Evolutionary conservation across 2,329 filamentous ascomycete species (phyloP).

Genomic region (Diaporthe australafricana): DNA sequence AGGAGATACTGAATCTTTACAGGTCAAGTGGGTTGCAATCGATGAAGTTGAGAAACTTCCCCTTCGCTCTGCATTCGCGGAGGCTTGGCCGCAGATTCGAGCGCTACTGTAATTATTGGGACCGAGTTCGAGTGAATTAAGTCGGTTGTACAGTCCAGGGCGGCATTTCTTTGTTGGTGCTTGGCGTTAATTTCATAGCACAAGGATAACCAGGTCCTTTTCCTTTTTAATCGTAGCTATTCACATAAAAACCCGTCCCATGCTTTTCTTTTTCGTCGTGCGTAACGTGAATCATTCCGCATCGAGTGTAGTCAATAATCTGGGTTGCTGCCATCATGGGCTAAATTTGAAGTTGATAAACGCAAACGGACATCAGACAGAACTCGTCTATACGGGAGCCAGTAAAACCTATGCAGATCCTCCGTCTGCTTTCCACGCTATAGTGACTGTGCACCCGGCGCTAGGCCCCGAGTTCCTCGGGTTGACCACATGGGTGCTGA

Average conservation of each 20-base stretch:
- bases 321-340: background rate
- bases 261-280: no score
- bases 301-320: background rate
- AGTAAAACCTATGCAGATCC: conserved; percentile 7
- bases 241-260: no score
- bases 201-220: no score
- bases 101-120: background rate
- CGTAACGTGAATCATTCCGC: no score
- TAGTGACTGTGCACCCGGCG: background rate
- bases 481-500: background rate
- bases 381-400: background rate
- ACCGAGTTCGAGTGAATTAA: background rate
- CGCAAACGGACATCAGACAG: conserved; percentile 1
- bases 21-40: conserved; percentile 8
- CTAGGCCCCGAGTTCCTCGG: conserved; percentile 7
- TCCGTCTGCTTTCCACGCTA: background rate
- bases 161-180: no score
- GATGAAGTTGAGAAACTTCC: background rate
- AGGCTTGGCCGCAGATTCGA: conserved; percentile 4
- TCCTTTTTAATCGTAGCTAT: no score
- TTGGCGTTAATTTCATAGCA: no score
- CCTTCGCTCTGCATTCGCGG: conserved; percentile 15
- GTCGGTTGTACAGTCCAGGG: background rate
- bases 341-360: background rate
- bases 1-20: conserved; percentile 2